Base-by-base conservation (phyloP, 1,139 yeast genomes). In the Meyerozyma guilliermondii region DNA sequence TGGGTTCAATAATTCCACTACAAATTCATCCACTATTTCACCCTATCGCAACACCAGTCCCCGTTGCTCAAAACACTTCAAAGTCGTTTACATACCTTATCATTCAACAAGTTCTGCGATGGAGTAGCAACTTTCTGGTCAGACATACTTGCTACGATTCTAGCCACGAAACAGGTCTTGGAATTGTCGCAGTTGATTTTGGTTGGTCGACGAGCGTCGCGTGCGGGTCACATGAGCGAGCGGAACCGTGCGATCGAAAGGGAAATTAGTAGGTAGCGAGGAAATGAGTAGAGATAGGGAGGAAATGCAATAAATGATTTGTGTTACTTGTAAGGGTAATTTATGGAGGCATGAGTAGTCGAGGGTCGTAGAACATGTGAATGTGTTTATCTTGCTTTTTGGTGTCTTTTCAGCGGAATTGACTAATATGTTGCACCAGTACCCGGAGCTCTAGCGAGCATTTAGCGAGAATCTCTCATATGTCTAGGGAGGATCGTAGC, bases 61-160 rank as follows among this genome's bases (percentile, higher is more conserved):
- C 28, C 28, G 3, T 9, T 9, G 20, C 6, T 13, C 16, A 14
- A 7, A 30, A 30, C 18, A 14, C 10, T 17, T 17, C 3, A 4
- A 6, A 18, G 13, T 17, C 24, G 9, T 7, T 10, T 20, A 58
- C 74, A 46, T 61, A 73, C 78, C 73, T 85, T 86, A 61, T 86
- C 91, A 62, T 85, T 84, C 58, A 86, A 74, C 56, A 86, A 78
- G 60, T 81, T 78, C 65, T 81, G 86, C 42, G 87, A 81, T 43
- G 86, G 71, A 33, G 80, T 59, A 46, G 73, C 67, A 54, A 68
- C 60, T 28, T 38, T 38, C 27, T 38, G 39, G 14, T 38, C 39
- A 7, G 39, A 29, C 33, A 29, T 29, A 29, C 16, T 29, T n/a
- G 33, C 18, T 29, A 13, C 33, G 10, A 29, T 13, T 29, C 16